phyloP scores from a whole-genome alignment of 345 rosid species.

The Diplotaxis tenuifolia region DNA sequence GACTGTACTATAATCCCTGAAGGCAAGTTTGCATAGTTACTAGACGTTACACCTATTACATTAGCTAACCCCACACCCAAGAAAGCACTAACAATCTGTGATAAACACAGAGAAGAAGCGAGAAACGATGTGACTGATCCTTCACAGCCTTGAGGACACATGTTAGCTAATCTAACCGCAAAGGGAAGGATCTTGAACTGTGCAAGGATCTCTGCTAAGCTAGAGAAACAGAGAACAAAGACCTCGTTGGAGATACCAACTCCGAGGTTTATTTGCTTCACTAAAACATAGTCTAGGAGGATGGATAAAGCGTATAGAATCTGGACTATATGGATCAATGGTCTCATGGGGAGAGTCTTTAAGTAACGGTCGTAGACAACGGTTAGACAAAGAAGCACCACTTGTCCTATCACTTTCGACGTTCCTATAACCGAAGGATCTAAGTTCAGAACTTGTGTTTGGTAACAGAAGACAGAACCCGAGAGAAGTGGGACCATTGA shows the following conservation, averaged over 20 bases:
- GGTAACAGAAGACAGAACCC: constrained; percentile 82
- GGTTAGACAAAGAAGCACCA: constrained; percentile 61
- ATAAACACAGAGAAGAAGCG: constrained; percentile 69
- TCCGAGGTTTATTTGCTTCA: constrained; percentile 60
- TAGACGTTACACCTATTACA: constrained; percentile 57
- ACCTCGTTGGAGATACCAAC: constrained; percentile 68
- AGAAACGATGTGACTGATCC: constrained; percentile 87
- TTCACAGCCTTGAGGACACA: constrained; percentile 83
- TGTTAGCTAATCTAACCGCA: constrained; percentile 53
- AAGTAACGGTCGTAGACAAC: constrained; percentile 58
- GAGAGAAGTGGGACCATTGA: constrained; percentile 68
- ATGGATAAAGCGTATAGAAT: constrained; percentile 58
- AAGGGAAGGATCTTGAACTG: constrained; percentile 90
- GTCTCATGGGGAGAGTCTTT: constrained; percentile 71
- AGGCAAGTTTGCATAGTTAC: constrained; percentile 59
- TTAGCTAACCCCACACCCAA: constrained; percentile 75
- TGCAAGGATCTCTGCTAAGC: constrained; percentile 71
- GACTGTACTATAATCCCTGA: constrained; percentile 64
- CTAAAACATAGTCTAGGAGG: constrained; percentile 70
- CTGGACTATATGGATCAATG: constrained; percentile 54
- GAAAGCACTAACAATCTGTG: constrained; percentile 73
- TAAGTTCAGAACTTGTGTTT: constrained; percentile 70
- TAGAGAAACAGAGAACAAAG: constrained; percentile 65
- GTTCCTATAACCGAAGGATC: constrained; percentile 71
- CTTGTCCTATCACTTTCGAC: constrained; percentile 78